Percentiles rank a stretch among this genome's conserved stretches.
phyloP scores from a whole-genome alignment of 495 filamentous ascomycete species.

The Mycothermus thermophilus region DNA sequence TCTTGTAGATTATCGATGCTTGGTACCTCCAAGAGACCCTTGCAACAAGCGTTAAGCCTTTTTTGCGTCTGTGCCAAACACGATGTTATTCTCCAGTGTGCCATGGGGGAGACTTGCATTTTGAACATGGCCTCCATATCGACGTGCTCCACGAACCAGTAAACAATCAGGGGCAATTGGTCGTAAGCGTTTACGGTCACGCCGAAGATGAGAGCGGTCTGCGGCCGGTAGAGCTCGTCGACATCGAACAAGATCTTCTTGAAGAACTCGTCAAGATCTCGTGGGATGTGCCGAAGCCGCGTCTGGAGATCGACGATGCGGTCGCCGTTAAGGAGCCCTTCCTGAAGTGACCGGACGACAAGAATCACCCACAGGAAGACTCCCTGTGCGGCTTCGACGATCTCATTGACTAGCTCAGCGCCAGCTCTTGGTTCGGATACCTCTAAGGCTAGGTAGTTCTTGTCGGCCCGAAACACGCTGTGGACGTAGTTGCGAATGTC shows the following conservation, averaged over 20 bases:
- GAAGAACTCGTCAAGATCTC: not conserved
- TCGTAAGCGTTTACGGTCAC: not conserved
- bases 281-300: not conserved
- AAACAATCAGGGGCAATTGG: not conserved
- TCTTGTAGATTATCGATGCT: not conserved
- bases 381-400: constrained; percentile 21
- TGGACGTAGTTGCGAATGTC: not conserved
- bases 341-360: not conserved
- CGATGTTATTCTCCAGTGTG: not conserved
- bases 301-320: not conserved
- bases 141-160: not conserved
- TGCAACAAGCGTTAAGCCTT: not conserved
- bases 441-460: not conserved
- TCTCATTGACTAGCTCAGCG: not conserved
- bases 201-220: not conserved
- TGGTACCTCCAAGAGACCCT: not conserved
- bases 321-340: not conserved
- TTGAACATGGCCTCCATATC: not conserved
- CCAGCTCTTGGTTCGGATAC: not conserved
- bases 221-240: not conserved
- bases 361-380: constrained; percentile 38
- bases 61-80: not conserved
- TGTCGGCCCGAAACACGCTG: not conserved
- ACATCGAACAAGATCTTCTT: not conserved
- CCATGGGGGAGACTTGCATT: not conserved